Base-by-base conservation (phyloP, 2,329 filamentous ascomycete species). In the Ophiosphaerella narmari region DNA sequence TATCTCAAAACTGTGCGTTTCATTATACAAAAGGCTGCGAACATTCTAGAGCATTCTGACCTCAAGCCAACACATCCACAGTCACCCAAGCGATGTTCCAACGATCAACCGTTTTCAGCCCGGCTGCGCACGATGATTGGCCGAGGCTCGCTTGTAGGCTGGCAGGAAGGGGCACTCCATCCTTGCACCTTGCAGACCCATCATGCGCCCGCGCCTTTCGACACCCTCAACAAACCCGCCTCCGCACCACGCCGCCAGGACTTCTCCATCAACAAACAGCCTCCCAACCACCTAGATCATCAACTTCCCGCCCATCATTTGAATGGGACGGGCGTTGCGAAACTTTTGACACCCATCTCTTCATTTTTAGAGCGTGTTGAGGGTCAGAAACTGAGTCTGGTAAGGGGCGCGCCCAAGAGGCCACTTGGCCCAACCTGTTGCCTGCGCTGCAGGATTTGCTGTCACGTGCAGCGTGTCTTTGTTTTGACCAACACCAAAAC, bases 301-400 rank as follows among this genome's bases (percentile, higher is more conserved):
- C 57, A 43, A 36, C 49, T 58, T 62, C 38, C 43, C 48, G 54
- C 52, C 53, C 57, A 60, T 62, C 57, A 54, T 56, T 41, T 43
- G 47, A 49, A 57, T 53, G 52, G 57, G 55, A 57, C 57, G 56
- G 52, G 50, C 43, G 40, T 46, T 51, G 59, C 57, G 56, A 65
- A 60, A 60, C 55, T 50, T 68, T 66, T 64, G 54, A 65, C 39
- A 62, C 63, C 66, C 54, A 65, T 61, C 64, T 66, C 46, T 49
- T 41, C 49, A 65, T 53, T 70, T 65, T 67, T 65, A 40, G 48
- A 54, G 48, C 66, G 57, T 57, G 62, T 63, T 57, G 55, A 55
- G 55, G 55, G 58, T 63, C 57, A 59, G 40, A 62, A 60, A 56
- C 46, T 18, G 48, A 43, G 51, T 52, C 57, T 55, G 50, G 58